Base-by-base conservation (phyloP, 768 basidiomycete genomes). In the Coprinopsis marcescibilis region DNA sequence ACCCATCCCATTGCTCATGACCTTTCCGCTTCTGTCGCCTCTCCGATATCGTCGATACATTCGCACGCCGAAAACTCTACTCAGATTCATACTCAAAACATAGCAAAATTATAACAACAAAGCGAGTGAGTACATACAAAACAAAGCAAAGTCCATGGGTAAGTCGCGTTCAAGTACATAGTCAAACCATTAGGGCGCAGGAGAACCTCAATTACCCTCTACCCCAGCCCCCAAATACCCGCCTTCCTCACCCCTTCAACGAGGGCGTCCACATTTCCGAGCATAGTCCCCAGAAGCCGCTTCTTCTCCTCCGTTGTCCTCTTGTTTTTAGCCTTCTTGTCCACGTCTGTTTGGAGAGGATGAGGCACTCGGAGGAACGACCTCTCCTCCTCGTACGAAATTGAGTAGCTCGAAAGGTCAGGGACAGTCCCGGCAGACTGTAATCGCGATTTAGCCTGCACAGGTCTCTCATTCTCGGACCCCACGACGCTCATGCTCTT, bases 201-300 rank as follows among this genome's bases (percentile, higher is more conserved):
- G 11, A 2, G 14, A 10, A 29, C 15, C n/a, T 34, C 17, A 10
- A 14, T 23, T 11, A 35, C 7, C 24, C 10, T 37, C 52, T 52
- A 63, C 27, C 64, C 80, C 46, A 90, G 61, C 4, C 91, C 89
- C 89, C 89, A 94, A 46, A 93, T 81, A 0, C 90, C 89, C 0
- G 88, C 89, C 63, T 82, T 86, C 51, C 84, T 72, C 26, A 95
- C 86, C 0, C 90, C 84, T 52, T 90, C 89, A 4, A 95, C 89
- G 8, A 95, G 72, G 24, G 87, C 85, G 60, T 94, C 92, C 2
- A 95, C 92, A 60, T 95, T 94, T 3, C 89, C 91, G 35, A 95
- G 64, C 80, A 92, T 83, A 36, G 77, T 82, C 0, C 85, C 85
- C 48, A 95, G 58, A 35, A 88, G 61, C 59, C 81, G 79, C 63